These are phyloP conservation scores for Clausena lansium DNA, from an alignment of 345 rosid genomes.

Conservation along the genomic window DNA sequence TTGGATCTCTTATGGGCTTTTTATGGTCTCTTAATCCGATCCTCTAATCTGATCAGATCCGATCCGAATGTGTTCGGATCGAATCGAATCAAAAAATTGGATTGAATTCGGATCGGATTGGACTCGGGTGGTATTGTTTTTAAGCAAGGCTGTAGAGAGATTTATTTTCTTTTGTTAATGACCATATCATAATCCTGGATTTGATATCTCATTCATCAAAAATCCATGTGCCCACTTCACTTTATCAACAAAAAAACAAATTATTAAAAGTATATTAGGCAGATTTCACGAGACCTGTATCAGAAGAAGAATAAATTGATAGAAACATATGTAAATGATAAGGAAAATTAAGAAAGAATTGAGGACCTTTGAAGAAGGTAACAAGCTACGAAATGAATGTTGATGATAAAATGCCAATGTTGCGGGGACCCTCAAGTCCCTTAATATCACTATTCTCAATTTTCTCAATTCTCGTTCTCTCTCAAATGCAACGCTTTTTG, in stretches of 20 bases:
- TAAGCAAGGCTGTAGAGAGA: no score
- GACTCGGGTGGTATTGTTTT: no score
- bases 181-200: no score
- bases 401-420: slow-evolving; percentile 49
- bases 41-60: no score
- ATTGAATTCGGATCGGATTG: no score
- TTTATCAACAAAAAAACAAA: slow-evolving; percentile 5
- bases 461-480: slow-evolving; percentile 1
- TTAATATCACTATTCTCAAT: slow-evolving; percentile 52
- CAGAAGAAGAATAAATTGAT: not conserved
- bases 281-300: slow-evolving; percentile 4
- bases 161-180: no score
- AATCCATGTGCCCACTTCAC: slow-evolving; percentile 8
- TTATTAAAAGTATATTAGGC: not conserved
- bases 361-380: slow-evolving; percentile 62
- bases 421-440: slow-evolving; percentile 70
- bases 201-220: not conserved
- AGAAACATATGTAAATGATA: not conserved
- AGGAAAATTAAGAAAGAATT: not conserved
- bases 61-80: no score
- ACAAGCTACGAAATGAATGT: slow-evolving; percentile 40
- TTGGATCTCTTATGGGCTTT: no score
- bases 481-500: not conserved
- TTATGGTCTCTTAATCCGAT: no score
- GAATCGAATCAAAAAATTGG: no score